Evolutionary conservation across 192 early-diverging fungal species (phyloP), one percentile per base, ranked within the genome.

Genomic region (Linderina pennispora): DNA sequence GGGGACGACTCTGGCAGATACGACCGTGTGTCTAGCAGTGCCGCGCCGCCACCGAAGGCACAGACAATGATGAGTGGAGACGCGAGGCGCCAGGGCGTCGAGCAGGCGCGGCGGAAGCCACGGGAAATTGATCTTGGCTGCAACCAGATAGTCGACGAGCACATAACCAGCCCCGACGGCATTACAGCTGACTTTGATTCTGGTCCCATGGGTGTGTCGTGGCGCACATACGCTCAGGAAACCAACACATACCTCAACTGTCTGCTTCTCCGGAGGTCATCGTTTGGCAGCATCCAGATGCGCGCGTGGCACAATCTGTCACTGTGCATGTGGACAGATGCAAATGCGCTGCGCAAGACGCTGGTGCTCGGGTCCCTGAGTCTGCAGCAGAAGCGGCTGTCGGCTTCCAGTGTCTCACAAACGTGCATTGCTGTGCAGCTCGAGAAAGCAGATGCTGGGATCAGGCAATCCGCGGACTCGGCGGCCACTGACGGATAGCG

Each of bases 271-370:
- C 69, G 69, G 25, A 39, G 62, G 24, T 53, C 62, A 20, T 73
- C 69, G 0, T 56, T 57, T 18, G 48, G 57, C 28, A 73, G 69
- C 43, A 13, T 73, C 31, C 43, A 73, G 20, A 73, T 73, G 69
- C 62, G 62, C 5, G 23, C 59, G 18, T 65, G 69, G 62, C 54
- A 60, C 23, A 40, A 51, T 6, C 8, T 73, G 6, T 65, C 62
- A 1, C n/a, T 50, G 10, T 52, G 57, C 8, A 73, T 60, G 8
- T 72, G 68, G 68, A 48, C 64, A 40, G 57, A 64, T 10, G 20
- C 61, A 3, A 35, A 39, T 7, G 15, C 50, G 14, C 45, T 73
- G 2, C 34, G 45, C 43, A 45, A 43, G 2, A 43, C 55, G 6
- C 42, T 65, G 22, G 56, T 47, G n/a, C 57, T 73, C 14, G 69